Conservation (phyloP, 768 basidiomycete species). For the Russula ochroleuca region DNA sequence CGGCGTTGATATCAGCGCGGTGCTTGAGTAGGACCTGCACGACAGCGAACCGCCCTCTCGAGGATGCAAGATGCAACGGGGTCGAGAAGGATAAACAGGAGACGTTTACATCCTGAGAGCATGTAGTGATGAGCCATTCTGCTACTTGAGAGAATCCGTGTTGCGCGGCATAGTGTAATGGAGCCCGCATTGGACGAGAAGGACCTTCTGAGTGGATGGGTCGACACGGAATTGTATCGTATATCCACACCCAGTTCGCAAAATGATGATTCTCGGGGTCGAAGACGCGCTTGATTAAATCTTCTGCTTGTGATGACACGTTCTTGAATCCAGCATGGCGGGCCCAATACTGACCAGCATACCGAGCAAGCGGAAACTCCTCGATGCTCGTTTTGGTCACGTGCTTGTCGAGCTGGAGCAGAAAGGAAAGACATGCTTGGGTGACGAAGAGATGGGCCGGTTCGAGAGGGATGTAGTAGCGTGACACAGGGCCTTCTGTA, state of each 20-base stretch:
- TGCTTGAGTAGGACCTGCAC: neutral
- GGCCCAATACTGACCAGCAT: neutral
- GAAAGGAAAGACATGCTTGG: neutral
- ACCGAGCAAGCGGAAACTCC: neutral
- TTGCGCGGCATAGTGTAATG: neutral
- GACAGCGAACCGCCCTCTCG: fast-evolving
- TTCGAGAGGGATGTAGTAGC: neutral
- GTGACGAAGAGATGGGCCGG: neutral
- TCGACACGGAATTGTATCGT: neutral
- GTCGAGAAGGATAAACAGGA: fast-evolving
- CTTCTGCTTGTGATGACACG: neutral
- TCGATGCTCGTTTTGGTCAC: neutral
- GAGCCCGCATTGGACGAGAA: neutral
- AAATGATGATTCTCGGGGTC: neutral
- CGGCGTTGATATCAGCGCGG: neutral
- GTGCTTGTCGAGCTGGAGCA: neutral
- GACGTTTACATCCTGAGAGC: neutral
- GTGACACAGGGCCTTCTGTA: neutral
- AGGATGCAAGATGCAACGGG: neutral
- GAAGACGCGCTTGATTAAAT: neutral
- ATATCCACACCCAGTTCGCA: neutral
- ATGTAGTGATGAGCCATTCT: neutral
- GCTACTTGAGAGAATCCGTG: neutral
- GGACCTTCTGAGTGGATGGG: too few species aligned
- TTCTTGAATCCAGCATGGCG: neutral